These are phyloP conservation scores for Hericium erinaceus DNA, from an alignment of 768 basidiomycete genomes.

Conservation along the genomic window DNA sequence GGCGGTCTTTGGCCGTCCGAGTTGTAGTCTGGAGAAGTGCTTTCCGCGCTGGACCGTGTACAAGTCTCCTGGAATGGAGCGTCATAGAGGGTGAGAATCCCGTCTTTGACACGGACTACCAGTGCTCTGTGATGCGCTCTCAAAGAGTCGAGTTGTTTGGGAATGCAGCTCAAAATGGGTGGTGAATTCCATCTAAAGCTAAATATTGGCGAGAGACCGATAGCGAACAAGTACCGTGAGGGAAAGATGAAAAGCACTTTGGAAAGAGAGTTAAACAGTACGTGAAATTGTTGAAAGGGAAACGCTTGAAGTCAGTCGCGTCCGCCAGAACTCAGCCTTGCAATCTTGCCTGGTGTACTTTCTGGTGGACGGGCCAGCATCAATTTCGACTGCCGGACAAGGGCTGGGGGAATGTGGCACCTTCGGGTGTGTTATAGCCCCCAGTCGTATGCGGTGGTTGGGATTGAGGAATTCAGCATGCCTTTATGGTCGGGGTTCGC, in stretches of 20 bases:
- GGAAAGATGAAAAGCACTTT: conserved; percentile 80
- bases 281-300: conserved; percentile 77
- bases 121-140: conserved; percentile 59
- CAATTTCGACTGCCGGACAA: conserved; percentile 55
- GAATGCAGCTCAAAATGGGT: conserved; percentile 79
- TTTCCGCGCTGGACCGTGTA: conserved; percentile 62
- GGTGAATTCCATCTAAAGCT: conserved; percentile 83
- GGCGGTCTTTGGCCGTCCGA: conserved; percentile 10
- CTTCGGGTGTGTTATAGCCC: conserved; percentile 61
- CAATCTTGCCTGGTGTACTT: conserved; percentile 43
- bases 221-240: conserved; percentile 80
- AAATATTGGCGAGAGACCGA: conserved; percentile 77
- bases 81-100: conserved; percentile 74
- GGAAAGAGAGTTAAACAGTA: conserved; percentile 76
- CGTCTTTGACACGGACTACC: conserved; percentile 51
- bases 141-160: conserved; percentile 80
- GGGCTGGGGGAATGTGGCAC: conserved; percentile 52
- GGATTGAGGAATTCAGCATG: conserved; percentile 58
- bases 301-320: conserved; percentile 67
- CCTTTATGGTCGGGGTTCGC: conserved; percentile 42
- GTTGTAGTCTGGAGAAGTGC: conserved; percentile 47
- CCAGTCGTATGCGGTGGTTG: conserved; percentile 40
- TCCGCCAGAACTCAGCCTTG: conserved; percentile 44
- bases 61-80: conserved; percentile 74
- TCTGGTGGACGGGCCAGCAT: conserved; percentile 54